Evolutionary conservation across 2,329 filamentous ascomycete genomes (phyloP), one percentile per base, ranked within the genome.

Genomic region (Ophiostoma sp.): DNA sequence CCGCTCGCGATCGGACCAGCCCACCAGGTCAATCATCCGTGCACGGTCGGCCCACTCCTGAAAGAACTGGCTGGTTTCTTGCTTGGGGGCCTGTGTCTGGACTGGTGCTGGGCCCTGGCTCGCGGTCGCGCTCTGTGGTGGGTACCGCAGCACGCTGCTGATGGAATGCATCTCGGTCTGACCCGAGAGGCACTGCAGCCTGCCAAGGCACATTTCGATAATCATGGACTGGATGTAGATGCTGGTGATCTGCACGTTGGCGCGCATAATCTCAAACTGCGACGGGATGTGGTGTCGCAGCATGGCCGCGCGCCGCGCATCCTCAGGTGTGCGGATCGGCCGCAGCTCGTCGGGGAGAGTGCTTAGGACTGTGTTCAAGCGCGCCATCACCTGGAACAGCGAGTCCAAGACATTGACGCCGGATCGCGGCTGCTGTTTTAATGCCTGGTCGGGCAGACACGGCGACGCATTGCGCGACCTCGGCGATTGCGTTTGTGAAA

Each of bases 221-320:
- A 76, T 71, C 60, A 72, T 73, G 11, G 73, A 75, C 67, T 75
- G 74, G 3, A 76, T 70, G 54, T 75, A 75, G 10, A 76, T 72
- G 48, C 71, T 72, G 13, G 75, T 75, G 57, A 76, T 73, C 57
- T 76, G 73, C 17, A 76, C 73, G 57, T 76, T 76, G 20, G 73
- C 72, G 66, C 74, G 72, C 75, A 75, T 75, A 41, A 75, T 74
- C 6, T 74, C 73, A 66, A 75, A 75, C n/a, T 70, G 65, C 10
- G 69, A 60, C 15, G 69, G 65, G 7, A 62, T 57, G 27, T 64
- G 54, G 48, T 41, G 54, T 3, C 36, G 35, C 27, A 62, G 36
- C 23, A 69, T 41, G 13, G 65, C 65, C 20, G 65, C 62, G 15
- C 65, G 44, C 3, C 48, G 69, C 13, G 27, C 48, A n/a, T 67